Conservation (phyloP, 1,139 yeast species). For the Yamadazyma sp. region DNA sequence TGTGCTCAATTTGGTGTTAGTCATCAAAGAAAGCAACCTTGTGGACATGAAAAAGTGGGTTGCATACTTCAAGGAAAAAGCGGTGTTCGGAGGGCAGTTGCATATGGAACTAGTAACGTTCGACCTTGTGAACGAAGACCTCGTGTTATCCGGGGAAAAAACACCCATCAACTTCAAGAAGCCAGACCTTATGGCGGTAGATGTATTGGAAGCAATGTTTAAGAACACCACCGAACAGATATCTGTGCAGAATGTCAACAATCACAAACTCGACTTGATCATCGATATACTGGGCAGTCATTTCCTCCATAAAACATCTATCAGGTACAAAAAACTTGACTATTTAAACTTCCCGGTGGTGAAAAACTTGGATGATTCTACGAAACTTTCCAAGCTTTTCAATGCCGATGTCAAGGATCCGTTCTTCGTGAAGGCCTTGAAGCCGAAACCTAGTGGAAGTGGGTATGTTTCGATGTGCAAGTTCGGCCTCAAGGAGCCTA, state of each 20-base stretch:
- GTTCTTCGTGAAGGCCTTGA: constrained; percentile 35
- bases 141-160: constrained; percentile 38
- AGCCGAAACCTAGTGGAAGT: constrained; percentile 36
- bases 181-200: constrained; percentile 41
- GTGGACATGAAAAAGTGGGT: constrained; percentile 25
- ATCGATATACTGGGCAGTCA: constrained; percentile 45
- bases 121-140: constrained; percentile 37
- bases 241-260: constrained; percentile 21
- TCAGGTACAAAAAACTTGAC: constrained; percentile 32
- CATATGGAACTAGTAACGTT: constrained; percentile 31
- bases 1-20: constrained; percentile 30
- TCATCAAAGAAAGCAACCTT: constrained; percentile 29
- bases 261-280: constrained; percentile 37
- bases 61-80: constrained; percentile 21
- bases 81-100: constrained; percentile 19
- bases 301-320: constrained; percentile 32
- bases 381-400: constrained; percentile 26
- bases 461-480: constrained; percentile 40
- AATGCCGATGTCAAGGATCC: constrained; percentile 32
- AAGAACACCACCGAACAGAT: constrained; percentile 22
- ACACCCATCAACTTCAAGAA: constrained; percentile 39
- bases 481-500: constrained; percentile 30
- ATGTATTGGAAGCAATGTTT: constrained; percentile 38
- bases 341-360: constrained; percentile 32
- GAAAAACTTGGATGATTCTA: constrained; percentile 20